These are phyloP conservation scores for Amanita inopinata DNA, from an alignment of 768 basidiomycete species.

Conservation along the genomic window DNA sequence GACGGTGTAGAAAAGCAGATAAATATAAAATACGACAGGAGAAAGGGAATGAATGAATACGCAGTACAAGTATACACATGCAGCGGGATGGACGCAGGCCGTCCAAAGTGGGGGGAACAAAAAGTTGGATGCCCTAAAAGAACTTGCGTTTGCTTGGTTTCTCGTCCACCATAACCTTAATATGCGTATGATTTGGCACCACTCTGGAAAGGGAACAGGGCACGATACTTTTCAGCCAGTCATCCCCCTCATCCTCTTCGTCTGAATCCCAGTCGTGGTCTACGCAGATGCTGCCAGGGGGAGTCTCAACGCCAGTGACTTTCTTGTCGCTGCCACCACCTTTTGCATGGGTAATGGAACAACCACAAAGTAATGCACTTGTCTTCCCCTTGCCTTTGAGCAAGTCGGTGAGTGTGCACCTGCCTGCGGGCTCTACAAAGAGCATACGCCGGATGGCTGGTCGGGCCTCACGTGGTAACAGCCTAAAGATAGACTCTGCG, in stretches of 20 bases:
- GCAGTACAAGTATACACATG: background rate
- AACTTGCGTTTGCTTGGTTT: conserved; percentile 61
- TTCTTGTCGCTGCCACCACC: conserved; percentile 13
- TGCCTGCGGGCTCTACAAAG: conserved; percentile 75
- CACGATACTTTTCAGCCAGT: conserved; percentile 73
- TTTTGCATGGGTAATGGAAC: conserved; percentile 27
- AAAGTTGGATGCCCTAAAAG: conserved; percentile 35
- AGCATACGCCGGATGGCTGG: conserved; percentile 90
- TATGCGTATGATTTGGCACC: conserved; percentile 52
- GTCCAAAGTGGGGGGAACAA: too few species aligned
- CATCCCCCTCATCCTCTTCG: conserved; percentile 75
- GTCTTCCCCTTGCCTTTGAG: conserved; percentile 74
- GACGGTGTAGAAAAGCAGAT: too few species aligned
- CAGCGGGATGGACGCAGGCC: too few species aligned
- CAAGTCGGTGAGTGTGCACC: conserved; percentile 89
- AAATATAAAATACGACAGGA: too few species aligned
- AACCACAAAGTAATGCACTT: conserved; percentile 72
- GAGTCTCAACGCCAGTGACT: conserved; percentile 4
- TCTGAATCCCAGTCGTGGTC: conserved; percentile 59
- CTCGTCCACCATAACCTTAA: conserved; percentile 67
- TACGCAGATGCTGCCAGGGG: conserved; percentile 34
- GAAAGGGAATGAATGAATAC: conserved; percentile 5
- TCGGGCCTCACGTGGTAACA: conserved; percentile 89
- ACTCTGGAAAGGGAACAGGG: conserved; percentile 49
- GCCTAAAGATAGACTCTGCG: conserved; percentile 91